Evolutionary conservation across 495 filamentous ascomycete species (phyloP), one percentile per base, ranked within the genome.

Genomic region (Massariosphaeria phaeospora): DNA sequence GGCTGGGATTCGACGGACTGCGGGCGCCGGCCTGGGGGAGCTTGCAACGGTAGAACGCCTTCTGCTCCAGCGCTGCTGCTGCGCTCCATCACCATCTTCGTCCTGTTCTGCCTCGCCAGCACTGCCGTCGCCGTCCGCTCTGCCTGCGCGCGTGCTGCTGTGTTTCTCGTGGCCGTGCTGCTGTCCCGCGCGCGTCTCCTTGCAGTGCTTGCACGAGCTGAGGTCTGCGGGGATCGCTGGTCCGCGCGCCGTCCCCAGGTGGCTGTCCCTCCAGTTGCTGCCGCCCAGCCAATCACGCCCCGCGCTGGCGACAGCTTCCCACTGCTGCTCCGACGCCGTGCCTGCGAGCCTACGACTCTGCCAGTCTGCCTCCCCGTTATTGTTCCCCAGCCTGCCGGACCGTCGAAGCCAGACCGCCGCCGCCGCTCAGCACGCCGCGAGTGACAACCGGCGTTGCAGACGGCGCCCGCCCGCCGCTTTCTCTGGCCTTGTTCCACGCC

Each of bases 11-110:
- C 55, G 55, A 56, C 48, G 54, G 48, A 55, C 55, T 63, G 57
- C 59, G 59, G 57, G 52, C 51, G 53, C 59, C 59, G 59, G 42
- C 49, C 31, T 50, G 29, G 47, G 46, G 60, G 54, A 59, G 60
- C 55, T 63, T 59, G 48, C 60, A 63, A 50, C 60, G 55, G 38
- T 26, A 13, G 56, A 55, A 52, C 41, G 51, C 36, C 57, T 48
- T 15, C 36, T 42, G 27, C 44, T 42, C 48, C 48, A 59, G 44
- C 29, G 15, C 24, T 17, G 26, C 44, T 36, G 29, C 49, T 42
- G 10, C 23, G 25, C 9, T 41, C 40, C 20, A 7, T 23, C 52
- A 41, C n/a, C n/a, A n/a, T n/a, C n/a, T n/a, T n/a, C n/a, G n/a
- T n/a, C n/a, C n/a, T n/a, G n/a, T n/a, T n/a, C n/a, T n/a, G n/a